These are phyloP conservation scores for Pneumocystis wakefieldiae DNA, from an alignment of 1,139 yeast species.

Conservation along the genomic window DNA sequence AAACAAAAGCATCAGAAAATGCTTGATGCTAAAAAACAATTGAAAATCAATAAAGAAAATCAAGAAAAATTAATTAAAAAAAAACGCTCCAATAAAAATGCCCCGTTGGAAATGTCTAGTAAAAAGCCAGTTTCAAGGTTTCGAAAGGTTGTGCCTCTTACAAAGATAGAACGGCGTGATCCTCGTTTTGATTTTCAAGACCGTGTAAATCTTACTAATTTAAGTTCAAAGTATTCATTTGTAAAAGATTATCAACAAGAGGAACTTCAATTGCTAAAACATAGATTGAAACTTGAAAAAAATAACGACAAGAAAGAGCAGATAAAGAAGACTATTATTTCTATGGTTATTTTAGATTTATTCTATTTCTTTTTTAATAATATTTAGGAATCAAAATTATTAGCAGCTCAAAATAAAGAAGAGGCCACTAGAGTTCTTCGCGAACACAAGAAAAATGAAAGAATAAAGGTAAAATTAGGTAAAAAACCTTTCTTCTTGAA, in stretches of 20 bases:
- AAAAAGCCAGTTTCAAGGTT: conserved; percentile 16
- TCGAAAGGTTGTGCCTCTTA: conserved; percentile 16
- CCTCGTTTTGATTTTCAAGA: conserved; percentile 80
- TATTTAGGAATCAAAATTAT: conserved; percentile 45
- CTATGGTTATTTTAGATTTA: conserved; percentile 4
- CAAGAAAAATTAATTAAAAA: background rate
- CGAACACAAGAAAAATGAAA: conserved; percentile 35
- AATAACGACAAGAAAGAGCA: conserved; percentile 32
- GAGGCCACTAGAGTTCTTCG: conserved; percentile 48
- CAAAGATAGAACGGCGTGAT: conserved; percentile 33
- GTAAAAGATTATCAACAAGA: conserved; percentile 67
- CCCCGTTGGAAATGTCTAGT: conserved; percentile 17
- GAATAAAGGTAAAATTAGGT: conserved; percentile 34
- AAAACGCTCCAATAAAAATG: conserved; percentile 13
- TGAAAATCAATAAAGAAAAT: background rate
- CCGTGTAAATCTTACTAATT: conserved; percentile 61
- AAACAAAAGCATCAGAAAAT: background rate
- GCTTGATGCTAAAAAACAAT: background rate
- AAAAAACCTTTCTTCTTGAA: conserved; percentile 50
- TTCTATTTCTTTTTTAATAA: background rate
- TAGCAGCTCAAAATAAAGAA: conserved; percentile 62
- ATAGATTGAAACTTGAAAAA: conserved; percentile 43
- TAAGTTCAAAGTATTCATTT: conserved; percentile 59
- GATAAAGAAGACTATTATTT: conserved; percentile 25
- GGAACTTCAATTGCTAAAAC: conserved; percentile 51